Evolutionary conservation across 495 filamentous ascomycete species (phyloP), one percentile per base, ranked within the genome.

Genomic region (Staphylotrichum longicolle): DNA sequence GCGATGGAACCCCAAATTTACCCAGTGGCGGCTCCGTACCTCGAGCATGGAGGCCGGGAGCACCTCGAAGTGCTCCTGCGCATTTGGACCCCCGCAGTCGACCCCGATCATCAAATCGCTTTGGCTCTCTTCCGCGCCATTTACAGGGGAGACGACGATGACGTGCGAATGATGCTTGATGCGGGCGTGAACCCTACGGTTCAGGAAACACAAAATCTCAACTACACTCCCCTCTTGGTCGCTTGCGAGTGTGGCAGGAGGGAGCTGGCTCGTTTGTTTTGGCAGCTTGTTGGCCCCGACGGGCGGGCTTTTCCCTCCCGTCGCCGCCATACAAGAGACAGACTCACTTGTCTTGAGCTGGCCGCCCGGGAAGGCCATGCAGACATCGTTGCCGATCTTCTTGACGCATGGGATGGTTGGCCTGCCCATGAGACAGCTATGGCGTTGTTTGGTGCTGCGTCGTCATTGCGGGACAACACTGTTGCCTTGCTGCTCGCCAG

Each of bases 311-410:
- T 4, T 8, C 40, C 41, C 15, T 5, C 55, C 33, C 42, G 7
- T 30, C 0, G 32, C 2, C 30, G 32, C 55, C 2, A 27, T 27
- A 27, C 20, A 27, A 27, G 20, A 27, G 20, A 27, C 20, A 27
- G 20, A 27, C 20, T 27, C 32, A 57, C 5, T 5, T 48, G 44
- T 14, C 55, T 57, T 30, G 32, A 1, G 5, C 33, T 57, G 44
- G 55, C 55, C 37, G 55, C 55, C 2, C 9, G 34, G 14, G 39
- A 57, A 2, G 54, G 54, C 11, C 41, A 57, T 11, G 27, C 14
- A n/a, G 54, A 57, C 41, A 41, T 57, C 7, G 54, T 57, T 11
- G 54, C 41, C 42, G 54, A 57, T 14, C 46, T 57, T 34, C 54
- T 57, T 14, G 54, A 57, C n/a, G 46, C 46, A 3, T 57, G 41